Base-by-base conservation (phyloP, 2,329 filamentous ascomycete species). In the Cordyceps cicadae region DNA sequence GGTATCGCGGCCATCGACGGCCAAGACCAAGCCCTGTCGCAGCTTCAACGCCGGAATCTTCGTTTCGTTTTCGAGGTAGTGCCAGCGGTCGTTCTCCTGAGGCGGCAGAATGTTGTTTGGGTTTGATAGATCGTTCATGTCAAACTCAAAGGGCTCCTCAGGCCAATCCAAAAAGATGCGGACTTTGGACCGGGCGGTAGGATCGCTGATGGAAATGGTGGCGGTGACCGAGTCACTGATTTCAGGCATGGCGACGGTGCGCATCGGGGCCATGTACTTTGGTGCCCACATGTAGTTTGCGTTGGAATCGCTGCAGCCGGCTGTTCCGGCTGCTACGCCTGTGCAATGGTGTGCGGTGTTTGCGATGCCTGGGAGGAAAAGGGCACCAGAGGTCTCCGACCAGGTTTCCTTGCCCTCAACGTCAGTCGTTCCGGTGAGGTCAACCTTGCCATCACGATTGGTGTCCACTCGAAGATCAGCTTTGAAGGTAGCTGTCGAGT, bases 11-110 rank as follows among this genome's bases (percentile, higher is more conserved):
- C 17, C 43, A 21, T 46, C 43, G n/a, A 46, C 21, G 17, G n/a
- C 43, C 43, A 46, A 21, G n/a, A 21, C 21, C 43, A 46, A 46
- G 9, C 43, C 43, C 19, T 46, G 43, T 76, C 49, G 49, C 11
- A 51, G 15, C 17, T 51, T 51, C 8, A 34, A 7, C 8, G 49
- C 49, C 32, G 49, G 49, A 14, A 51, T 51, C 6, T 17, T 17
- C 49, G 49, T 51, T 17, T 51, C 49, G 19, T 51, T 51, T 11
- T 51, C 49, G 26, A 51, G 49, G 49, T 51, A 51, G 15, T 34
- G 29, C 49, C 49, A 51, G 11, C 29, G 49, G 29, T 51, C 49
- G 29, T 51, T 51, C 29, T 51, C 49, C 17, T 4, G 17, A 21
- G 49, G 49, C 6, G 49, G 49, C 15, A 34, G 29, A 2, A 7